Percentiles rank a stretch among this genome's conserved stretches.
phyloP scores from a whole-genome alignment of 2,329 filamentous ascomycete genomes.

The Penicillium sp. region DNA sequence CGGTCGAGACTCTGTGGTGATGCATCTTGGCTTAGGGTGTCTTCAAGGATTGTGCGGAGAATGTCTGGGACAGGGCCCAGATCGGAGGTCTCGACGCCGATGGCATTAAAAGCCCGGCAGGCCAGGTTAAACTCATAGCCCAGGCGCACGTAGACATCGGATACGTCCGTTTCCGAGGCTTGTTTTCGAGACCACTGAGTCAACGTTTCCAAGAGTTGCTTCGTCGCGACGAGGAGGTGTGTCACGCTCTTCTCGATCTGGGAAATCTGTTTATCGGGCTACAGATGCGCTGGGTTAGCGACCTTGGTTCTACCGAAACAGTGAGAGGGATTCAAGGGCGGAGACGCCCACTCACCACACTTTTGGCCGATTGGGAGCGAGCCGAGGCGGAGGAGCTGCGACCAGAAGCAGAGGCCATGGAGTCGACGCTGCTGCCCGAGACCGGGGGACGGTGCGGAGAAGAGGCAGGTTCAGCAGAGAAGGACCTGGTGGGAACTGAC shows the following conservation, averaged over 20 bases:
- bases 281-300: constrained; percentile 7
- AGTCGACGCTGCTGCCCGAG: constrained; percentile 49
- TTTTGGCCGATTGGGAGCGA: constrained; percentile 57
- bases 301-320: background rate
- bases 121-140: constrained; percentile 99
- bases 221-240: constrained; percentile 93
- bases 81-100: constrained; percentile 92
- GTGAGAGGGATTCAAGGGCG: no score
- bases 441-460: constrained; percentile 27
- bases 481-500: constrained; percentile 20
- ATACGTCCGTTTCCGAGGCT: constrained; percentile 91
- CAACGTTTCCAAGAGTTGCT: constrained; percentile 93
- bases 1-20: constrained; percentile 89
- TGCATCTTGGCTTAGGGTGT: constrained; percentile 93
- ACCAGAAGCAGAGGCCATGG: constrained; percentile 58
- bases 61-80: constrained; percentile 93
- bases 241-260: constrained; percentile 99
- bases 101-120: constrained; percentile 91
- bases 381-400: constrained; percentile 65
- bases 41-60: constrained; percentile 84
- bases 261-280: constrained; percentile 75
- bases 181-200: constrained; percentile 95
- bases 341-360: constrained; percentile 55
- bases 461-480: constrained; percentile 55
- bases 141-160: constrained; percentile 93